Percentiles rank a stretch among this genome's conserved stretches.
phyloP scores from a whole-genome alignment of 768 basidiomycete species.

The Rickenella mellea region DNA sequence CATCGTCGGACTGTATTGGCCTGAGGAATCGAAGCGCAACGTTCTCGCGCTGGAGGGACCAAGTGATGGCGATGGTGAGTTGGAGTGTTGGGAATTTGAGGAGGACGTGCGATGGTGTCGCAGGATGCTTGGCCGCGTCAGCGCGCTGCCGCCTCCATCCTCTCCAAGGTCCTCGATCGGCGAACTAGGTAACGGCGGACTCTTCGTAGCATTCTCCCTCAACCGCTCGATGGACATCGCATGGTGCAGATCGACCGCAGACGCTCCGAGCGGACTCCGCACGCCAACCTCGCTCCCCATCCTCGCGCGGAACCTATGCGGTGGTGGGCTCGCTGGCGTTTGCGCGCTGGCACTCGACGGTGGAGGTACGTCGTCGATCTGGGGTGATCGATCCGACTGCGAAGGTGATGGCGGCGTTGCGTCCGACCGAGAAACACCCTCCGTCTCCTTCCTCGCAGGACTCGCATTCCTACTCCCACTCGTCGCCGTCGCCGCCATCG shows the following conservation, averaged over 20 bases:
- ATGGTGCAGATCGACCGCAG: slow-evolving; percentile 13
- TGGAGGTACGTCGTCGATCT: slow-evolving; percentile 2
- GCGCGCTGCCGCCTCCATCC: background rate
- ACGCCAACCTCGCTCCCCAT: background rate
- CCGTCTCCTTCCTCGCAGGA: background rate
- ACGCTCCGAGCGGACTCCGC: background rate
- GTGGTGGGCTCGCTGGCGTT: slow-evolving; percentile 2
- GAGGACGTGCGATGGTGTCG: background rate
- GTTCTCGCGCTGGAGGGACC: background rate
- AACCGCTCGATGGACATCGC: slow-evolving; percentile 15
- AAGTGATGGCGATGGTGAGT: background rate
- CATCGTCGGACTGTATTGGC: too few species aligned
- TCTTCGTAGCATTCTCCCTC: background rate
- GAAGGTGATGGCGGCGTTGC: background rate
- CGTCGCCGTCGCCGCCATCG: background rate
- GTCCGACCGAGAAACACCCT: slow-evolving; percentile 1
- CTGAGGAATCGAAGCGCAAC: background rate
- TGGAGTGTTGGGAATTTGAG: background rate
- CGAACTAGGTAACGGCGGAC: background rate
- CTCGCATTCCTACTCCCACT: background rate
- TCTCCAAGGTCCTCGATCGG: background rate
- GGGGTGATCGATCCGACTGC: background rate
- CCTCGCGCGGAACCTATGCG: background rate
- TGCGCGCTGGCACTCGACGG: background rate
- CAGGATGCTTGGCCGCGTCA: background rate